Percentiles rank a stretch among this genome's conserved stretches.
Evolutionary conservation across 805 yeast species (phyloP).

Genomic region (Debaryomyces prosopidis): DNA sequence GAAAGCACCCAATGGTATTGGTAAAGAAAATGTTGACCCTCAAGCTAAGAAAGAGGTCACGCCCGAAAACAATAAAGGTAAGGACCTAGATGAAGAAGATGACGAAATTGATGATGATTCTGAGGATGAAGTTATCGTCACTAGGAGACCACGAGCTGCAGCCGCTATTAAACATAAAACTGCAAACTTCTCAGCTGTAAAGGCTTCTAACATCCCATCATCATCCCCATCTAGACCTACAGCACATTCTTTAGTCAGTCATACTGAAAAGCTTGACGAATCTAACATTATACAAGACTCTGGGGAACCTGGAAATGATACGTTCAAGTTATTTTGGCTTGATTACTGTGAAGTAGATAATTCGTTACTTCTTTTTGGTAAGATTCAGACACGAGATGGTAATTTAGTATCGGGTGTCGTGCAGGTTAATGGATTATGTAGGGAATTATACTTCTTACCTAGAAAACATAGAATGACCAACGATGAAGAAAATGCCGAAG

Average conservation of each 20-base stretch:
- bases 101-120: constrained; percentile 42
- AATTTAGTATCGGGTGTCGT: constrained; percentile 70
- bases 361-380: constrained; percentile 76
- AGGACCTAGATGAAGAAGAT: constrained; percentile 15
- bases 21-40: constrained; percentile 15
- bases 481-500: constrained; percentile 38
- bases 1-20: constrained; percentile 4
- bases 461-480: constrained; percentile 45
- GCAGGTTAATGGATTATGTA: constrained; percentile 65
- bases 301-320: constrained; percentile 34
- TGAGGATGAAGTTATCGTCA: constrained; percentile 59
- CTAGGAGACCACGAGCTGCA: constrained; percentile 51
- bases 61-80: constrained; percentile 3
- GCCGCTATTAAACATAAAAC: constrained; percentile 43
- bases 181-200: constrained; percentile 40
- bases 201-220: constrained; percentile 24
- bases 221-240: constrained; percentile 21
- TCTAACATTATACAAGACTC: constrained; percentile 16
- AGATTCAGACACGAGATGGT: constrained; percentile 60
- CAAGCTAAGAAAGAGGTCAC: constrained; percentile 1
- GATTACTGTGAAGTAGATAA: constrained; percentile 82
- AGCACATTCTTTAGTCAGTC: constrained; percentile 18
- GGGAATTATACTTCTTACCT: constrained; percentile 81
- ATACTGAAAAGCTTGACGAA: constrained; percentile 36
- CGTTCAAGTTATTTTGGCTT: constrained; percentile 81